Conservation (phyloP, 2,329 filamentous ascomycete genomes). For the Metarhizium sp. region DNA sequence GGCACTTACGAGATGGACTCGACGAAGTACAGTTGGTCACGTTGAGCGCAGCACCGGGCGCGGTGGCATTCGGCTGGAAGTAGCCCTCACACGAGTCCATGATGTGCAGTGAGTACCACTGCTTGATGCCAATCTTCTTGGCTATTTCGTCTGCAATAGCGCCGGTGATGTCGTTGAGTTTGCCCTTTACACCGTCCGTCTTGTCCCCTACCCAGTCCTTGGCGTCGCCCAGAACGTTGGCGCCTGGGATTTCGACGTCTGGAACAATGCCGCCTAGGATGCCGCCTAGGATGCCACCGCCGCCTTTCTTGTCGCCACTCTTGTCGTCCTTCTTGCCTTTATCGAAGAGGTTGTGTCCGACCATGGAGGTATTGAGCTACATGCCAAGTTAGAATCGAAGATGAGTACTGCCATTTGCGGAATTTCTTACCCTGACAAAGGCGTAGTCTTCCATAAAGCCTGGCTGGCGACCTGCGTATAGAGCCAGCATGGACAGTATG, state of each 20-base stretch:
- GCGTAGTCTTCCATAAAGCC: constrained; percentile 35
- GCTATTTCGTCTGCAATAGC: constrained; percentile 30
- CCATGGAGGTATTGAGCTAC: constrained; percentile 29
- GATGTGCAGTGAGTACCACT: constrained; percentile 44
- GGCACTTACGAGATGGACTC: constrained; percentile 2
- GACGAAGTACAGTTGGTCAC: constrained; percentile 32
- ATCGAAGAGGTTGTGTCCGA: constrained; percentile 25
- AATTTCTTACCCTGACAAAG: constrained; percentile 24
- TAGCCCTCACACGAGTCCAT: constrained; percentile 37
- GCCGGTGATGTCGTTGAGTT: constrained; percentile 27
- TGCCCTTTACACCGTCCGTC: constrained; percentile 24
- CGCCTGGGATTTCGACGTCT: neutral
- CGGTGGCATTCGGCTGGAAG: constrained; percentile 34
- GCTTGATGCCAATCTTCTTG: constrained; percentile 33
- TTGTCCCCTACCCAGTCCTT: constrained; percentile 20
- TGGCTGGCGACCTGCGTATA: constrained; percentile 29
- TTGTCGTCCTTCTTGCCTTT: constrained; percentile 12
- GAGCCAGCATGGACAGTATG: constrained; percentile 28
- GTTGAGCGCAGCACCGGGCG: constrained; percentile 26
- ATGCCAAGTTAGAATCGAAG: neutral
- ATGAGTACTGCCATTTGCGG: neutral
- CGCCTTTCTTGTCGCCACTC: constrained; percentile 14
- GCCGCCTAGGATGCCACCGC: neutral
- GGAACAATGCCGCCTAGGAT: too few species aligned
- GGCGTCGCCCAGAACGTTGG: constrained; percentile 19